A percentile compares a stretch with the other conserved stretches of the same genome.
phyloP scores from a whole-genome alignment of 495 filamentous ascomycete genomes.

The Penicillium bialowiezense region DNA sequence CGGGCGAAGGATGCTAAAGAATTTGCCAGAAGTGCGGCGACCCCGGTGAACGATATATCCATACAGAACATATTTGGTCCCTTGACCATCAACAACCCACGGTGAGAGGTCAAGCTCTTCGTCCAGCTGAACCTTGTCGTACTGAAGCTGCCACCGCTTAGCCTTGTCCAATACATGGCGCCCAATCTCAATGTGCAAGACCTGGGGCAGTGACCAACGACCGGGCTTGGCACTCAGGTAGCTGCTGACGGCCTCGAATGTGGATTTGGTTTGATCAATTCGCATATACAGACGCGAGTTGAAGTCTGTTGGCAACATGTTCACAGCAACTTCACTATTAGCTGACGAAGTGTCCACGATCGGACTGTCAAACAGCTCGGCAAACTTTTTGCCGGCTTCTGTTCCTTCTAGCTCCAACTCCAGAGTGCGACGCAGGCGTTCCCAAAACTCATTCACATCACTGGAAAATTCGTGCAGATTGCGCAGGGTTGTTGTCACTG shows the following conservation, averaged over 20 bases:
- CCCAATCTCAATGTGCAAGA: constrained; percentile 59
- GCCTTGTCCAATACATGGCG: constrained; percentile 54
- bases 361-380: constrained; percentile 46
- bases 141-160: constrained; percentile 56
- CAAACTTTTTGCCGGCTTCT: constrained; percentile 34
- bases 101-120: constrained; percentile 48
- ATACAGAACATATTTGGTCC: constrained; percentile 54
- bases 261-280: constrained; percentile 34
- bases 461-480: constrained; percentile 43
- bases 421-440: constrained; percentile 49
- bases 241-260: constrained; percentile 26
- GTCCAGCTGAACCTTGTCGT: constrained; percentile 54
- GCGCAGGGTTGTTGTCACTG: constrained; percentile 39
- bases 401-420: constrained; percentile 52
- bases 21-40: constrained; percentile 58
- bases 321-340: constrained; percentile 9
- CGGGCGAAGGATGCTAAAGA: constrained; percentile 60
- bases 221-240: constrained; percentile 36
- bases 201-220: constrained; percentile 40
- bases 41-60: constrained; percentile 62
- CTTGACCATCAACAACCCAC: constrained; percentile 31
- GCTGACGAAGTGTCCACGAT: constrained; percentile 2
- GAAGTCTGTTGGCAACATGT: constrained; percentile 37
- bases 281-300: constrained; percentile 41
- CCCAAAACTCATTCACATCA: constrained; percentile 54